Evolutionary conservation across 495 filamentous ascomycete species (phyloP), one percentile per base, ranked within the genome.

Genomic region (Lasiosphaeria miniovina): DNA sequence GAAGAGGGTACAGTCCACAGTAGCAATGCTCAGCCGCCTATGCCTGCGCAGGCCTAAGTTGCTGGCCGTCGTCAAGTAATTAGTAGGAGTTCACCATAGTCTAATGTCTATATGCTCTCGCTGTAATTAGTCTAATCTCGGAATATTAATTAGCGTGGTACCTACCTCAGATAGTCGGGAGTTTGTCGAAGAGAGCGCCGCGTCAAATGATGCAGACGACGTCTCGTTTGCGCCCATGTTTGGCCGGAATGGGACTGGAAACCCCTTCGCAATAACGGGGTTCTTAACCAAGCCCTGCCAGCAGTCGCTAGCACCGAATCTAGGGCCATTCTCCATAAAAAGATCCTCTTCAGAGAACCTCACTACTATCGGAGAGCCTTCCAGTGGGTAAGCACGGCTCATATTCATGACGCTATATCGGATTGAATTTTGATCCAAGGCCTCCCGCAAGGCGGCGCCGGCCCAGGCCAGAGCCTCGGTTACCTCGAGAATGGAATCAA

Each of bases 1-100:
- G 66, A 66, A 34, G 66, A 64, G 38, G 61, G 50, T 2, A 38
- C 24, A 48, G 56, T 9, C 3, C 3, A 5, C 15, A n/a, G 7
- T 46, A 5, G 8, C 15, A n/a, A 46, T 24, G 24, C 24, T 24
- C 24, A 24, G 24, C 24, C 24, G 24, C 24, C 24, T 0, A 24
- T 24, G 2, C 24, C 24, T 1, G 24, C 24, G 24, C 24, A 2
- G 24, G 24, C 24, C 2, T 24, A 2, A 24, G 24, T 24, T 24
- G 1, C 24, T 24, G 24, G 24, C 24, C 24, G 24, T 24, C 24
- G 2, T 24, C 2, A 24, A 24, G 24, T 24, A 24, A 24, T 24
- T 24, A 24, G 24, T 2, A 2, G 24, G 2, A 24, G 2, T 24
- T 2, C 24, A 24, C 24, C 24, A 24, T 2, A 24, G 24, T 24